Base-by-base conservation (phyloP, 768 basidiomycete genomes). In the Amanita fuliginea region DNA sequence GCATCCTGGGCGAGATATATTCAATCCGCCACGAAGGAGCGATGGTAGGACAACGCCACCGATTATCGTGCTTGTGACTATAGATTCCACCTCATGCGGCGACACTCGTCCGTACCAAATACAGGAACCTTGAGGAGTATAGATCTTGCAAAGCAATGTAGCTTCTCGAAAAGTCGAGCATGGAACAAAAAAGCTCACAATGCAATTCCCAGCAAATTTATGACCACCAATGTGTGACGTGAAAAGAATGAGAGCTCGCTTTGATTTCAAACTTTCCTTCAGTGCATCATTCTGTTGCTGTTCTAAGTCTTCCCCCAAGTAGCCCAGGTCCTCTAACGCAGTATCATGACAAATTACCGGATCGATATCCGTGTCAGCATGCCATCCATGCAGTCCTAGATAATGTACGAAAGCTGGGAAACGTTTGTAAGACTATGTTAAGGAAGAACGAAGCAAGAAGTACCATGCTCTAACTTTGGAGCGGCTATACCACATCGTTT, bases 81-180 rank as follows among this genome's bases (percentile, higher is more conserved):
- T 82, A 4, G 83, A 77, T 52, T 85, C 81, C 43, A 93, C 86
- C 59, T 95, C 87, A 60, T 91, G 85, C 6, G 94, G 83, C 21
- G 86, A 85, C 5, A 96, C 92, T 21, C 95, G 82, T 18, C 95
- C 95, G 58, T 97, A 97, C 83, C 92, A 97, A 24, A 97, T 75
- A 34, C 82, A 80, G 19, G 86, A 77, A 18, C 93, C 93, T 50
- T 80, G 76, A 0, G 93, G 92, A 41, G 81, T 88, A 64, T 89
- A 83, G 59, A 97, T 88, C 86, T 93, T 57, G 8, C 37, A 41
- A 35, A 37, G 34, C 52, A 35, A 28, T 52, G 32, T 48, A 53
- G 19, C 5, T 11, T 24, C n/a, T 30, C 22, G 36, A 36, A n/a
- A 16, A 22, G 37, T 19, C 19, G 6, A 4, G 28, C 10, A 34